These are phyloP conservation scores for Alternaria incomplexa DNA, from an alignment of 2,329 filamentous ascomycete genomes.

Conservation along the genomic window DNA sequence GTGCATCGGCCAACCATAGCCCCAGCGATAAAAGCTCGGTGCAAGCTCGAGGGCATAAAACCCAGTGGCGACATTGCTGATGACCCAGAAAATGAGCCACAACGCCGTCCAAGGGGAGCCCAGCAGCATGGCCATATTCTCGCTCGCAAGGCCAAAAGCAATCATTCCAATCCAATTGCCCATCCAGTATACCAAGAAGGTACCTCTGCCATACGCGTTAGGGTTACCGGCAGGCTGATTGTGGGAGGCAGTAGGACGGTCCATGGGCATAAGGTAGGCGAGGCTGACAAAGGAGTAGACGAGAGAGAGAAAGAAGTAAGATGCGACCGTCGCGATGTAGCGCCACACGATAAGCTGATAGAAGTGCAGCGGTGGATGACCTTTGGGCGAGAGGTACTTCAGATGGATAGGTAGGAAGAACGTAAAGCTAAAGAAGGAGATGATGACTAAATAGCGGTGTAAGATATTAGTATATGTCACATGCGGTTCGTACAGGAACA, in stretches of 20 bases:
- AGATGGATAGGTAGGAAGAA: slow-evolving; percentile 70
- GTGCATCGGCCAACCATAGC: slow-evolving; percentile 68
- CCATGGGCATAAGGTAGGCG: slow-evolving; percentile 67
- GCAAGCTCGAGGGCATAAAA: slow-evolving; percentile 66
- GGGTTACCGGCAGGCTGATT: slow-evolving; percentile 55
- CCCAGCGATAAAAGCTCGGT: slow-evolving; percentile 65
- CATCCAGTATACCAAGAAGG: slow-evolving; percentile 69
- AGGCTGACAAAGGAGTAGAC: slow-evolving; percentile 67
- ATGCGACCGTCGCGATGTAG: slow-evolving; percentile 60
- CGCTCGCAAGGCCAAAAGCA: slow-evolving; percentile 66
- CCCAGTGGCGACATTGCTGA: slow-evolving; percentile 66
- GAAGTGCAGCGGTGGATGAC: slow-evolving; percentile 64
- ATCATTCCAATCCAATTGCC: slow-evolving; percentile 68
- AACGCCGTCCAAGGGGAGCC: slow-evolving; percentile 66
- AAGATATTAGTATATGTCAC: not conserved
- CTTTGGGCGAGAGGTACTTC: slow-evolving; percentile 61
- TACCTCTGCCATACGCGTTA: slow-evolving; percentile 62
- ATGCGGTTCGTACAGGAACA: not conserved
- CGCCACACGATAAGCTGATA: slow-evolving; percentile 65
- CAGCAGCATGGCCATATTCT: slow-evolving; percentile 69
- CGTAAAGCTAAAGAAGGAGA: slow-evolving; percentile 69
- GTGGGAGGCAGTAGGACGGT: slow-evolving; percentile 52
- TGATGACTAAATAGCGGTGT: slow-evolving; percentile 62
- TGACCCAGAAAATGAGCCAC: slow-evolving; percentile 72
- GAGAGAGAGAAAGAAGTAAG: slow-evolving; percentile 67